phyloP scores from a whole-genome alignment of 768 basidiomycete species.

The Boletus tomentosulus region DNA sequence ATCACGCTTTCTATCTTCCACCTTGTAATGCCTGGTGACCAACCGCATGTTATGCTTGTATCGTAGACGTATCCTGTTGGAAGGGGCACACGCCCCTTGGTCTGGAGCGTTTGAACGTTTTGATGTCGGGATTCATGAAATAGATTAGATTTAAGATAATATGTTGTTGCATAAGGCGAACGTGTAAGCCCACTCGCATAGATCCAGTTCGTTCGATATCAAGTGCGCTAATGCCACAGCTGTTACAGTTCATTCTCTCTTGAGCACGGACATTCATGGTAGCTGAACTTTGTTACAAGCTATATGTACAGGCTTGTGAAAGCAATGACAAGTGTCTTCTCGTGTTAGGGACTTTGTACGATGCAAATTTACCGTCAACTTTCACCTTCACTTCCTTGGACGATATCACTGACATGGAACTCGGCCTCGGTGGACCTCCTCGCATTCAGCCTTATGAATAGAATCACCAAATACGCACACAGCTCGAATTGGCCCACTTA shows the following conservation, averaged over 20 bases:
- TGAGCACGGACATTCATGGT: not conserved
- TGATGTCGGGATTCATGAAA: not conserved
- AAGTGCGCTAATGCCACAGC: too few species aligned
- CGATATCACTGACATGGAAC: not conserved
- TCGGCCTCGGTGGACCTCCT: not conserved
- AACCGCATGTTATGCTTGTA: constrained; percentile 26
- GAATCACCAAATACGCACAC: not conserved
- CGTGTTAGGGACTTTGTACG: not conserved
- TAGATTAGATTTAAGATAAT: not conserved
- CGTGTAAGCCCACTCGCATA: too few species aligned
- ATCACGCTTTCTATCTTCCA: constrained; percentile 10
- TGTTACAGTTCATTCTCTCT: too few species aligned
- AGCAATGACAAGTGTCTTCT: too few species aligned
- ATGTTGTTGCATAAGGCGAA: too few species aligned
- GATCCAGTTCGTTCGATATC: too few species aligned
- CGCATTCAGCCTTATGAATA: constrained; percentile 4
- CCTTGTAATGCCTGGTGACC: constrained; percentile 23
- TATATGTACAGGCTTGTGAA: too few species aligned
- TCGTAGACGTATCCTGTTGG: constrained; percentile 19
- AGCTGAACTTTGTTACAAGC: too few species aligned
- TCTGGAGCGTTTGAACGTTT: not conserved
- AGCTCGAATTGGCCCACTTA: not conserved
- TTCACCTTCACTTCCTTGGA: too few species aligned
- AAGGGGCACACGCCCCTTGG: not conserved
- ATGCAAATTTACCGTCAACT: not conserved